phyloP scores from a whole-genome alignment of 2,329 filamentous ascomycete species.

The Botryosphaeria dothidea region DNA sequence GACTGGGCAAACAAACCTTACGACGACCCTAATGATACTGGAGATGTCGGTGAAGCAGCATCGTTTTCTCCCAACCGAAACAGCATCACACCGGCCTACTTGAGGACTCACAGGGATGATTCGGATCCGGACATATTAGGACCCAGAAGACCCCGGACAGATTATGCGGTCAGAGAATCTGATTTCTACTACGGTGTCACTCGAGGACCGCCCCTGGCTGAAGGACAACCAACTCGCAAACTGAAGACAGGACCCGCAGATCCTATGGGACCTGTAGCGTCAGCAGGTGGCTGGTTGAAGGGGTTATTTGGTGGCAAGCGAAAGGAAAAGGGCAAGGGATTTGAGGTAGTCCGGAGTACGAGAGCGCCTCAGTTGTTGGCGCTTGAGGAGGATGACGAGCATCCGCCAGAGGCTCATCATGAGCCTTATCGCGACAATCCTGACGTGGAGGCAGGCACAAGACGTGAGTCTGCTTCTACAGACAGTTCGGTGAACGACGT shows the following conservation, averaged over 20 bases:
- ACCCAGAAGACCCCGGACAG: slow-evolving; percentile 60
- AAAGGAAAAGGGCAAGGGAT: slow-evolving; percentile 94
- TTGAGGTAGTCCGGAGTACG: slow-evolving; percentile 91
- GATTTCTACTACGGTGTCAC: slow-evolving; percentile 92
- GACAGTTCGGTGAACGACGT: neutral
- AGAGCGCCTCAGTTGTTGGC: slow-evolving; percentile 73
- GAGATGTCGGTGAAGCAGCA: slow-evolving; percentile 36
- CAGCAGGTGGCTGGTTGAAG: slow-evolving; percentile 87
- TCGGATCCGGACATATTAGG: slow-evolving; percentile 58
- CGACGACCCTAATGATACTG: slow-evolving; percentile 40
- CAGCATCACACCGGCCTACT: slow-evolving; percentile 49
- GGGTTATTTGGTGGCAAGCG: slow-evolving; percentile 77
- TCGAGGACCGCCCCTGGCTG: slow-evolving; percentile 78
- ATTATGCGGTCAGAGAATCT: slow-evolving; percentile 91
- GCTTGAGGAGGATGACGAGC: slow-evolving; percentile 61
- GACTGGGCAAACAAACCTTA: slow-evolving; percentile 51
- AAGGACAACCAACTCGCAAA: slow-evolving; percentile 74
- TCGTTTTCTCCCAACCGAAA: slow-evolving; percentile 29
- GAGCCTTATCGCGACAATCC: slow-evolving; percentile 59
- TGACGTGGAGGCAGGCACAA: slow-evolving; percentile 25
- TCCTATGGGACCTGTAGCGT: slow-evolving; percentile 86
- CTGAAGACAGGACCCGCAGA: slow-evolving; percentile 93
- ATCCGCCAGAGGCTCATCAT: slow-evolving; percentile 29
- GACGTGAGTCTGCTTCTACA: neutral
- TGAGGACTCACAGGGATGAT: slow-evolving; percentile 48